phyloP scores from a whole-genome alignment of 1,139 yeast genomes.

The Martiniozyma asiatica region DNA sequence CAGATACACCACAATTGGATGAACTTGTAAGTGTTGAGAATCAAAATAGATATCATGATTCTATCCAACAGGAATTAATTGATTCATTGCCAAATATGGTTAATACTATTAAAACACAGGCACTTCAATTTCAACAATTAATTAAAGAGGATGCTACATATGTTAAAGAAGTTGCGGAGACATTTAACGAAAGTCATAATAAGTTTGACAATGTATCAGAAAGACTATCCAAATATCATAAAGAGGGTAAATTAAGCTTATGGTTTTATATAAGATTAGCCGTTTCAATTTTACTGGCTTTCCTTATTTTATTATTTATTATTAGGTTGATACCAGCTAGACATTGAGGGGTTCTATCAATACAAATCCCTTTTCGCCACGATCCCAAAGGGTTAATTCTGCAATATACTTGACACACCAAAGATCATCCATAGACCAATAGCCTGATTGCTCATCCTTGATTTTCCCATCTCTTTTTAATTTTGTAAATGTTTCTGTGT shows the following conservation, averaged over 20 bases:
- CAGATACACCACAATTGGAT: too few species aligned
- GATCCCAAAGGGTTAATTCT: too few species aligned
- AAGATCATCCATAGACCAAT: too few species aligned
- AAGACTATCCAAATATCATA: conserved; percentile 19
- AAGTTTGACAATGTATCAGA: conserved; percentile 17
- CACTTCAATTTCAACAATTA: conserved; percentile 20
- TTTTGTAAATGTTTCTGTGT: too few species aligned
- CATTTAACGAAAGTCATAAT: conserved; percentile 20
- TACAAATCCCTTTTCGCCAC: too few species aligned
- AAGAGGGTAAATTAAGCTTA: conserved; percentile 20
- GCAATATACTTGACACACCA: too few species aligned
- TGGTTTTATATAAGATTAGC: conserved; percentile 21
- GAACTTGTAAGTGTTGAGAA: conserved; percentile 9
- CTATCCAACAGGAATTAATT: conserved; percentile 21
- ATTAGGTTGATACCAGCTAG: conserved; percentile 22
- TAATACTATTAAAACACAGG: conserved; percentile 19
- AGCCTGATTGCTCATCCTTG: too few species aligned
- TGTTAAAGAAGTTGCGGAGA: too few species aligned
- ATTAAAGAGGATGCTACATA: conserved; percentile 21
- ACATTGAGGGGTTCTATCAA: too few species aligned
- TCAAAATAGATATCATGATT: conserved; percentile 20
- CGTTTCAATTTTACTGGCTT: conserved; percentile 13
- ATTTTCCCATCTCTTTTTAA: too few species aligned
- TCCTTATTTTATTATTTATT: conserved; percentile 16
- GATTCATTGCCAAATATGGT: conserved; percentile 22